Evolutionary conservation across 495 filamentous ascomycete genomes (phyloP).

Genomic region (Hyaloscypha bicolor): DNA sequence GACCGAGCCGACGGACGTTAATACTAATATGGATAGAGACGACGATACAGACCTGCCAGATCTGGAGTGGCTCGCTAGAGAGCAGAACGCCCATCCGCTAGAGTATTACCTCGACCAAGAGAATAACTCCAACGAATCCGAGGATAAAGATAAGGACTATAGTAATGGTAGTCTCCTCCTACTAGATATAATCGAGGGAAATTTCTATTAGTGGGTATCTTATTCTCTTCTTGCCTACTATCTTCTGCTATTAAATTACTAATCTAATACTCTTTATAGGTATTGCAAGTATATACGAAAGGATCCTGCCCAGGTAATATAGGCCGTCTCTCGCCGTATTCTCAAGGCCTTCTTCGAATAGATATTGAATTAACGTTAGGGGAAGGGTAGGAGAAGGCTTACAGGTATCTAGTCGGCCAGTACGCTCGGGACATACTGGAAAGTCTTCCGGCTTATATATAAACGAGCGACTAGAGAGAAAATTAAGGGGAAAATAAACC

Average conservation of each 20-base stretch:
- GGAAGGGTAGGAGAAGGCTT: slow-evolving; percentile 38
- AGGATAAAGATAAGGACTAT: slow-evolving; percentile 42
- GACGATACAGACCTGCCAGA: slow-evolving; percentile 16
- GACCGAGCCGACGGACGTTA: too few relatives aligned
- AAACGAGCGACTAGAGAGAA: slow-evolving; percentile 55
- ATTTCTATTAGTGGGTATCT: slow-evolving; percentile 33
- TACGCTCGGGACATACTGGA: slow-evolving; percentile 42
- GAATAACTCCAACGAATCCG: slow-evolving; percentile 39
- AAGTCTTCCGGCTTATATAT: slow-evolving; percentile 41
- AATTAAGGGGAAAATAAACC: slow-evolving; percentile 47
- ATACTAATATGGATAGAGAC: slow-evolving; percentile 24
- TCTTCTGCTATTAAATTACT: slow-evolving; percentile 22
- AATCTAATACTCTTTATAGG: slow-evolving; percentile 28
- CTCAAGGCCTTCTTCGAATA: slow-evolving; percentile 38
- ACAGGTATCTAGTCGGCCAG: slow-evolving; percentile 38
- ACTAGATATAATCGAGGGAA: slow-evolving; percentile 30
- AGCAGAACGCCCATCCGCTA: slow-evolving; percentile 38
- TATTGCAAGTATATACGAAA: slow-evolving; percentile 35
- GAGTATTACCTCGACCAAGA: slow-evolving; percentile 43
- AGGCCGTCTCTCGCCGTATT: slow-evolving; percentile 29
- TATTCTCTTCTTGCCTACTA: slow-evolving; percentile 14
- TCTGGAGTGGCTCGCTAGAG: slow-evolving; percentile 13
- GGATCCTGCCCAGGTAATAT: slow-evolving; percentile 31
- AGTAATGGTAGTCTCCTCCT: slow-evolving; percentile 35
- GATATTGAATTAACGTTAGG: slow-evolving; percentile 36